These are phyloP conservation scores for Bromus sterilis DNA, from an alignment of 176 grass and related monocot species.

Conservation along the genomic window DNA sequence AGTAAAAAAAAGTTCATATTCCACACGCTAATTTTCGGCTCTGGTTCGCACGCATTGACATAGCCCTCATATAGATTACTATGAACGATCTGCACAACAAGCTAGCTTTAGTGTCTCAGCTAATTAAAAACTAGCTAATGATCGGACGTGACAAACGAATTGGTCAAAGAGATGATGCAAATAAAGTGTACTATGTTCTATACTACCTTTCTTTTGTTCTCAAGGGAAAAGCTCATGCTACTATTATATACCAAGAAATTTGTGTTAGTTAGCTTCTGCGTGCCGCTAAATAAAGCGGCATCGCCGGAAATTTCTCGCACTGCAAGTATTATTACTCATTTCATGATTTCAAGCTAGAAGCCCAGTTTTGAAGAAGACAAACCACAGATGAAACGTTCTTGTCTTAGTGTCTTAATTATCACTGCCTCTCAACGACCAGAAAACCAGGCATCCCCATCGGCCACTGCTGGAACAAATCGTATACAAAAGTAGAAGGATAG, in stretches of 20 bases:
- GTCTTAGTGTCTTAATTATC: not conserved
- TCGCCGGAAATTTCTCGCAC: not conserved
- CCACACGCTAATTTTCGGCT: too few relatives aligned
- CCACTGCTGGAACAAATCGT: not conserved
- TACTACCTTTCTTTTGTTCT: too few relatives aligned
- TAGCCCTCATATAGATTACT: too few relatives aligned
- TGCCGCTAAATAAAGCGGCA: not conserved
- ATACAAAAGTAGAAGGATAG: not conserved
- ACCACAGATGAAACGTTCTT: not conserved
- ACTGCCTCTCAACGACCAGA: not conserved
- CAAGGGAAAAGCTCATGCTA: too few relatives aligned
- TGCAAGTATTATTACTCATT: too few relatives aligned
- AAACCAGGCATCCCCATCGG: not conserved
- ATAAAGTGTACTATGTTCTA: not conserved
- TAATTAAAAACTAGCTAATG: not conserved
- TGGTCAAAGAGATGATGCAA: not conserved
- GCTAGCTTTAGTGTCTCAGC: not conserved
- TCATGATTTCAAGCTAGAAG: too few relatives aligned
- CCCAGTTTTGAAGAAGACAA: not conserved
- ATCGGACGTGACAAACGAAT: not conserved
- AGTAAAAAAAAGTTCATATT: too few relatives aligned
- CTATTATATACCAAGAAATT: too few relatives aligned
- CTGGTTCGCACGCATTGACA: too few relatives aligned
- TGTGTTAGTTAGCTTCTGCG: not conserved
- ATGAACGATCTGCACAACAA: too few relatives aligned